phyloP scores from a whole-genome alignment of 176 grass and related monocot genomes.

The Luzula sylvatica region DNA sequence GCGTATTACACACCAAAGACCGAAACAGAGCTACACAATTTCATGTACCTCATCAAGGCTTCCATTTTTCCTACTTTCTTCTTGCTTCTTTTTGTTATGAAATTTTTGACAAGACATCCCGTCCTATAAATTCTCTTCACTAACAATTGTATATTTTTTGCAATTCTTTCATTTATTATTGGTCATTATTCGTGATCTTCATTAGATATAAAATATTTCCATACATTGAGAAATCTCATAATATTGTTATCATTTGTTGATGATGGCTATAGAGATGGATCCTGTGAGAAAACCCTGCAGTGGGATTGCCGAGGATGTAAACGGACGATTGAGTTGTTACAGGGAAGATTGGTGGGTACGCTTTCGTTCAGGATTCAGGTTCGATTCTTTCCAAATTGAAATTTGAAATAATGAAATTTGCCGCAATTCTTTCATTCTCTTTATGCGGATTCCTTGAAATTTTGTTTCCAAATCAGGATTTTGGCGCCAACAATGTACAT shows the following conservation, averaged over 20 bases:
- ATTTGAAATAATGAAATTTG: too few relatives aligned
- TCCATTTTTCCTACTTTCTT: background rate
- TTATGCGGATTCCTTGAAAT: too few relatives aligned
- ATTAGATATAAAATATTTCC: too few relatives aligned
- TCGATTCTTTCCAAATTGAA: too few relatives aligned
- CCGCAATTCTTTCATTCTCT: background rate
- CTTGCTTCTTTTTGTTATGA: conserved; percentile 5
- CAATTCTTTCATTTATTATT: too few relatives aligned
- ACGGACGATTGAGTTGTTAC: conserved; percentile 58
- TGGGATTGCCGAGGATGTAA: conserved; percentile 56
- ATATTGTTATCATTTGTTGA: too few relatives aligned
- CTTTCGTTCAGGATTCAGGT: conserved; percentile 47
- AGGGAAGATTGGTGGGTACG: conserved; percentile 59
- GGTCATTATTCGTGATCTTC: too few relatives aligned
- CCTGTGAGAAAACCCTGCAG: conserved; percentile 24
- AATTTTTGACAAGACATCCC: background rate
- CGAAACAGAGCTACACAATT: too few relatives aligned
- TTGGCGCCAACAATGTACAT: conserved; percentile 86
- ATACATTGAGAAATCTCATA: too few relatives aligned
- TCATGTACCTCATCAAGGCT: too few relatives aligned
- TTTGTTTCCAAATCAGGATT: conserved; percentile 41
- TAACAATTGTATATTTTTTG: too few relatives aligned
- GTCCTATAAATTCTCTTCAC: background rate
- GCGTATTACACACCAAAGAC: too few relatives aligned
- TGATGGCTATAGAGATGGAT: conserved; percentile 32